Conservation (phyloP, 2,329 filamentous ascomycete species). For the Metarhizium album region DNA sequence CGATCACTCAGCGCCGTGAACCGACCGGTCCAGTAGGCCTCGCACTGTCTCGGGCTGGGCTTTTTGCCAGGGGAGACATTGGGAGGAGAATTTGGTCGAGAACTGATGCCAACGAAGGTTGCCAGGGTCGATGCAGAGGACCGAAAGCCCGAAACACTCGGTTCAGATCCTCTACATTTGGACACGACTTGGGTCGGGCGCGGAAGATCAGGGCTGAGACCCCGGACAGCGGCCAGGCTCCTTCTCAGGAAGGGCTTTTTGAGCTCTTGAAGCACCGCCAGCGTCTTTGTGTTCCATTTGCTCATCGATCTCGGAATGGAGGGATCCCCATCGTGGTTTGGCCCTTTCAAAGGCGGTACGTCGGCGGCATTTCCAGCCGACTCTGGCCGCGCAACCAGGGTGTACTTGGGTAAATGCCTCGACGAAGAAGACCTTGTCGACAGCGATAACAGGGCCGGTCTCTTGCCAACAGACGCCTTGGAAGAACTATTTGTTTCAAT, state of each 20-base stretch:
- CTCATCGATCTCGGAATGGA: constrained; percentile 6
- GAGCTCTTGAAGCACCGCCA: constrained; percentile 33
- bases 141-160: neutral
- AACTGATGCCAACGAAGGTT: neutral
- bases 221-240: constrained; percentile 13
- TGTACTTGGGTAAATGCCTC: constrained; percentile 9
- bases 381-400: constrained; percentile 5
- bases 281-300: constrained; percentile 32
- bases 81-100: constrained; percentile 1
- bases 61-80: constrained; percentile 9
- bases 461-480: neutral
- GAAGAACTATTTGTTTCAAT: neutral
- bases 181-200: no score
- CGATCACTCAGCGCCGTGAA: constrained; percentile 47
- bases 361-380: constrained; percentile 18
- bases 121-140: neutral
- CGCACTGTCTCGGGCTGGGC: constrained; percentile 30
- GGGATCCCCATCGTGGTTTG: neutral
- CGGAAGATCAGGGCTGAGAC: constrained; percentile 10
- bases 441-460: constrained; percentile 1
- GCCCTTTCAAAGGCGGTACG: constrained; percentile 7
- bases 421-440: constrained; percentile 10
- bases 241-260: constrained; percentile 32
- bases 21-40: constrained; percentile 51
- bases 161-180: neutral